Conservation (phyloP, 2,329 filamentous ascomycete genomes). For the Aspergillus arachidicola region DNA sequence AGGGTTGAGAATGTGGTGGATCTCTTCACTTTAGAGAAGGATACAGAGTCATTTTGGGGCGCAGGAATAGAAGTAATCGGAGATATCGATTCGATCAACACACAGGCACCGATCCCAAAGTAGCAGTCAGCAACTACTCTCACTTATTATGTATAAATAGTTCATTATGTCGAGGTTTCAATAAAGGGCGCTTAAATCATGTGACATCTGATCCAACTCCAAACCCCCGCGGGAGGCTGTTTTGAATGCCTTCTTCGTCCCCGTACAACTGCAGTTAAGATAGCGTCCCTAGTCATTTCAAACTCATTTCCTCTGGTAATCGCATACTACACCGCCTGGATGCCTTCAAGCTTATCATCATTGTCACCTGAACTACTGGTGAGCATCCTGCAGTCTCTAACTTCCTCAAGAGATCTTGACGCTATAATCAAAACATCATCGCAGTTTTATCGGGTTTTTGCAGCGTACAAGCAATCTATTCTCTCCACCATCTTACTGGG, state of each 20-base stretch:
- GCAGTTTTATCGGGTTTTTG: not conserved
- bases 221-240: not conserved
- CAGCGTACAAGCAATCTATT: not conserved
- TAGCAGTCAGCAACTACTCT: too few relatives aligned
- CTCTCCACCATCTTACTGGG: fast-evolving
- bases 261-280: not conserved
- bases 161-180: too few relatives aligned
- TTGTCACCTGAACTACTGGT: not conserved
- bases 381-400: not conserved
- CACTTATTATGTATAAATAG: too few relatives aligned
- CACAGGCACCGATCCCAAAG: too few relatives aligned
- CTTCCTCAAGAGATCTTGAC: not conserved
- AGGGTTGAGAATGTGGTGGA: too few relatives aligned
- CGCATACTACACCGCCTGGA: fast-evolving
- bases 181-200: too few relatives aligned
- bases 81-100: too few relatives aligned
- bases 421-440: not conserved
- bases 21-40: too few relatives aligned
- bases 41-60: too few relatives aligned
- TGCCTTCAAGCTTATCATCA: not conserved
- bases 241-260: not conserved
- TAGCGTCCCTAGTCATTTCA: not conserved
- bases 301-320: not conserved
- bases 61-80: too few relatives aligned
- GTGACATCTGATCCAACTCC: not conserved